Conservation (phyloP, 2,329 filamentous ascomycete genomes). For the Cephalotrichum gorgonifer region DNA sequence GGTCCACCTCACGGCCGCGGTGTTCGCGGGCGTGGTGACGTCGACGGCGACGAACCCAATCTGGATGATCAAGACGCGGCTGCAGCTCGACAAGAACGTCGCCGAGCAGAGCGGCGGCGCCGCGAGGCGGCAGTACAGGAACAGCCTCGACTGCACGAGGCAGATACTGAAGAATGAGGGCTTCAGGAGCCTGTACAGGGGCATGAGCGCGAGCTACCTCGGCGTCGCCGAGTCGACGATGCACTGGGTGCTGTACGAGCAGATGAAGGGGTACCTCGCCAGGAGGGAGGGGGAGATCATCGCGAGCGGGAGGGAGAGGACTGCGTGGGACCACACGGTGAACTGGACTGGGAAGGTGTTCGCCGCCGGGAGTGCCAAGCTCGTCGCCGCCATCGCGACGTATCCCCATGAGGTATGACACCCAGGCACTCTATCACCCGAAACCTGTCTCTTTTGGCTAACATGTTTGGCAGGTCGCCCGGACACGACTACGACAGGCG, state of each 20-base stretch:
- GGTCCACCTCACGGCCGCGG: conserved; percentile 70
- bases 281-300: conserved; percentile 49
- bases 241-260: conserved; percentile 92
- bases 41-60: conserved; percentile 92
- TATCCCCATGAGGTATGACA: conserved; percentile 78
- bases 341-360: conserved; percentile 70
- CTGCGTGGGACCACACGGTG: conserved; percentile 62
- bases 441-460: background rate
- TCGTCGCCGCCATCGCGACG: conserved; percentile 72
- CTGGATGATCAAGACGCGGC: conserved; percentile 87
- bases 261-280: conserved; percentile 69
- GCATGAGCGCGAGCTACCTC: conserved; percentile 82
- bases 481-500: conserved; percentile 76
- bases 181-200: conserved; percentile 73
- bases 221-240: conserved; percentile 83
- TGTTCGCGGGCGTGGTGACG: conserved; percentile 71
- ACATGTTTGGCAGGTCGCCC: conserved; percentile 47
- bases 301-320: conserved; percentile 51
- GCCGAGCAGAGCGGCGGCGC: conserved; percentile 47
- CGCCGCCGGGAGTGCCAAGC: conserved; percentile 75
- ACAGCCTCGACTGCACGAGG: conserved; percentile 77
- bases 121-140: conserved; percentile 62
- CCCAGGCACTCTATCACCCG: conserved; percentile 5
- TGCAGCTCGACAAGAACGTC: conserved; percentile 84
- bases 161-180: conserved; percentile 78